Base-by-base conservation (phyloP, 352 stramenopile species). In the Globisporangium nagaii region DNA sequence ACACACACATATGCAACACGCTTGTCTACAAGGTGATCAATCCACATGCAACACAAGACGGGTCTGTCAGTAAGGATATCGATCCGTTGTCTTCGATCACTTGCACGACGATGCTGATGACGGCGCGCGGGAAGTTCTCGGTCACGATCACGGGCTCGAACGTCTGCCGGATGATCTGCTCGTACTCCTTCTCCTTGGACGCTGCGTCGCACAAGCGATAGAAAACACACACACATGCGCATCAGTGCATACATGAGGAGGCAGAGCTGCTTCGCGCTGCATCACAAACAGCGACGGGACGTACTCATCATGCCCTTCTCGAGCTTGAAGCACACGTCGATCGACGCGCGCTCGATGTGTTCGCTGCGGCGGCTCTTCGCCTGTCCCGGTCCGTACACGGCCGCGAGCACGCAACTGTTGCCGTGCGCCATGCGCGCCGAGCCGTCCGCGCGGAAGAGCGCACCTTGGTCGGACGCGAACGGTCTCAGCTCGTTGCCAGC, bases 61-160 rank as follows among this genome's bases (percentile, higher is more conserved):
- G 36, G 44, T 42, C 67, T 25, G 46, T 68, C 56, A 79, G 8
- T n/a, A 6, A 60, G 63, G 72, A 79, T 79, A 85, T 77, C 36
- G 83, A 89, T 42, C 83, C 83, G 58, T 88, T 76, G 66, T 91
- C 79, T 56, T 93, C 79, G 50, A 93, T 75, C 37, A 93, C 79
- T 75, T 93, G 83, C 28, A 93, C 79, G 28, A 90, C 75, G 60
- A 93, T 84, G 65, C 79, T 89, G 68, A 93, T 90, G 37, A 93
- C 70, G n/a, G 83, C 79, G 50, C 83, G 80, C 37, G 83, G 78
- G 63, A 78, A 93, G n/a, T 65, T 83, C 40, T 90, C 75, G 15
- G 69, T 71, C 36, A 89, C 42, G 43, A 93, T 63, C 24, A 90
- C 61, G 19, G 80, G 74, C 54, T 79, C 71, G 56, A 91, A 93